Evolutionary conservation across 2,329 filamentous ascomycete genomes (phyloP).

Genomic region (Aphanocladium album): DNA sequence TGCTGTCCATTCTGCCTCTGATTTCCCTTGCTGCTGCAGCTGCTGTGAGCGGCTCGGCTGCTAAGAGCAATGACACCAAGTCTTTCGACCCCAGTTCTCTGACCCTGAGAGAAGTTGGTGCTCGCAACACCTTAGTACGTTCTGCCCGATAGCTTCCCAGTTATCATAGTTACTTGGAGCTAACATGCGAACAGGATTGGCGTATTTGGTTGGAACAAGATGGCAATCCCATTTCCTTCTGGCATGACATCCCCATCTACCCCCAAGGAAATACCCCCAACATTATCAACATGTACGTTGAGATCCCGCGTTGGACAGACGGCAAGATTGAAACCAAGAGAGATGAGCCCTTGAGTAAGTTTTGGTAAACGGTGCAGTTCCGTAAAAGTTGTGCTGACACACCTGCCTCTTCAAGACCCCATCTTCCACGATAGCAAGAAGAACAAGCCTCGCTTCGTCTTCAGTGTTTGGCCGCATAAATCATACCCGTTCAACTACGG

Average conservation of each 20-base stretch:
- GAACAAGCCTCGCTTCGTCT: slow-evolving; percentile 32
- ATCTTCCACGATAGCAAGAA: slow-evolving; percentile 38
- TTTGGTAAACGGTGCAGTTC: background rate
- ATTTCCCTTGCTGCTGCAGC: slow-evolving; percentile 14
- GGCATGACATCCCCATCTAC: slow-evolving; percentile 38
- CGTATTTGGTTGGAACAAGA: slow-evolving; percentile 36
- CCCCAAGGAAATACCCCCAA: slow-evolving; percentile 28
- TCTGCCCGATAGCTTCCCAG: too few species aligned
- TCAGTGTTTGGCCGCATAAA: slow-evolving; percentile 39
- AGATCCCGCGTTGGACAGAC: slow-evolving; percentile 38
- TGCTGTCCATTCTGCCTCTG: slow-evolving; percentile 7
- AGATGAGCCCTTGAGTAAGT: slow-evolving; percentile 33
- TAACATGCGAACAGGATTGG: slow-evolving; percentile 28
- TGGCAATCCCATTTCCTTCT: slow-evolving; percentile 35
- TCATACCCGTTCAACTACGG: slow-evolving; percentile 39
- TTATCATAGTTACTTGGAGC: background rate
- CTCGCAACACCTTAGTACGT: slow-evolving; percentile 32
- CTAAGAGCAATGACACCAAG: background rate
- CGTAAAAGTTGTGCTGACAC: background rate
- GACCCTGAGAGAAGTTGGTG: slow-evolving; percentile 31
- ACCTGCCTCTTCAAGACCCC: slow-evolving; percentile 26
- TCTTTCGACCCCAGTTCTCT: slow-evolving; percentile 25
- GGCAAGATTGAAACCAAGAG: slow-evolving; percentile 36
- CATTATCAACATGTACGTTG: slow-evolving; percentile 35
- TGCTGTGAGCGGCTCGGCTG: slow-evolving; percentile 1